phyloP scores from a whole-genome alignment of 2,329 filamentous ascomycete species.

The Botrytis paeoniae region DNA sequence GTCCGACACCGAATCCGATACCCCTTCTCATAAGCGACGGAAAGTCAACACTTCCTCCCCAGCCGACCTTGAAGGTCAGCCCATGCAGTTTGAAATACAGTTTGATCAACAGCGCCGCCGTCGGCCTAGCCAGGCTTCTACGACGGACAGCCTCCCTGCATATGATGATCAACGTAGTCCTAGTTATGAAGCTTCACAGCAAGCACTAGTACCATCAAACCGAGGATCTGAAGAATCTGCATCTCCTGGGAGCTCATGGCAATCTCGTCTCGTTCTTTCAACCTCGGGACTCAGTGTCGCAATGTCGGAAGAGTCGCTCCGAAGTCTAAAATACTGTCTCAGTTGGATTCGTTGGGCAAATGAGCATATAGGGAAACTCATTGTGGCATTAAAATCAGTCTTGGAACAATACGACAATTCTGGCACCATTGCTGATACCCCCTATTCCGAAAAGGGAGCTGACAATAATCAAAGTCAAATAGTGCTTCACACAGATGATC shows the following conservation, averaged over 20 bases:
- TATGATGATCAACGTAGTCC: slow-evolving; percentile 79
- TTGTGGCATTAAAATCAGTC: slow-evolving; percentile 69
- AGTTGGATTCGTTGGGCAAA: slow-evolving; percentile 79
- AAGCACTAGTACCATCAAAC: slow-evolving; percentile 38
- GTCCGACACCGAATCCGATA: slow-evolving; percentile 47
- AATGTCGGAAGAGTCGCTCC: slow-evolving; percentile 83
- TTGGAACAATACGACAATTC: slow-evolving; percentile 74
- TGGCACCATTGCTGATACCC: slow-evolving; percentile 29
- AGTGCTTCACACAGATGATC: slow-evolving; percentile 32
- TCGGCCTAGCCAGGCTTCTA: slow-evolving; percentile 40
- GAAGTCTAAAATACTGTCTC: slow-evolving; percentile 81
- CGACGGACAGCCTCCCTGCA: slow-evolving; percentile 72
- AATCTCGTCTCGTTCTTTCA: slow-evolving; percentile 79
- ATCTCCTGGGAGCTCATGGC: slow-evolving; percentile 55
- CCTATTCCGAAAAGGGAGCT: slow-evolving; percentile 19
- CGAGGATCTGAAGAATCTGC: slow-evolving; percentile 30
- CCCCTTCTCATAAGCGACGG: slow-evolving; percentile 55
- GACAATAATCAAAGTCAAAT: slow-evolving; percentile 28
- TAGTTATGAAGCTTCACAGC: slow-evolving; percentile 63
- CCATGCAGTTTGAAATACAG: slow-evolving; percentile 30
- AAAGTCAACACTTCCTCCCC: slow-evolving; percentile 48
- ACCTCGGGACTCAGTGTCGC: slow-evolving; percentile 89
- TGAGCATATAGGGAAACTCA: slow-evolving; percentile 71
- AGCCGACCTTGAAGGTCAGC: slow-evolving; percentile 34
- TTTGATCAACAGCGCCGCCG: slow-evolving; percentile 36